Base-by-base conservation (phyloP, 257 asterid species). In the Nemophila menziesii region DNA sequence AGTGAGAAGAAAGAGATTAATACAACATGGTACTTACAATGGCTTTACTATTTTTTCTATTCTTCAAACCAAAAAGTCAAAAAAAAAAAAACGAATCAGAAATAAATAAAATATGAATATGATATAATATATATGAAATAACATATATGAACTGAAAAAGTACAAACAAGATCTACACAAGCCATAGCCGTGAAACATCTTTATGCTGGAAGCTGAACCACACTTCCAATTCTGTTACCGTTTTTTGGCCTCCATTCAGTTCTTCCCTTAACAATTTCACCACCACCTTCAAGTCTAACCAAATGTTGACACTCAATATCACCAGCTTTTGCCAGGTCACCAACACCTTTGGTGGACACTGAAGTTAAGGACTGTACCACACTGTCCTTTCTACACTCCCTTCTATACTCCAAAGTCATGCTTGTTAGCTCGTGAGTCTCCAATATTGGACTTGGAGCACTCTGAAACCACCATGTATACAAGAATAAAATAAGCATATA, bases 371-470 rank as follows among this genome's bases (percentile, higher is more conserved):
- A 90, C 70, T 90, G 83, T 64, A 90, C 71, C 54, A 81, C 79
- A 19, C 93, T 79, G 93, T 90, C 99, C 80, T 76, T 90, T 76
- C 69, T 71, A 68, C 99, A 90, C 61, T 90, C 99, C 77, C 96
- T 82, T 54, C 94, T 62, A 56, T 85, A 90, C 64, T 90, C 99
- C 21, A 90, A 56, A 12, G 90, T 85, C 86, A 85, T 61, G 20
- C 85, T 75, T 20, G 74, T 75, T 11, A 90, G 82, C 74, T 90
- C 99, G 5, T 82, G 90, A 39, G 75, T 75, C 75, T 86, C 99
- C 70, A 90, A 29, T 38, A 90, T 55, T 11, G 77, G 67, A 14
- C 63, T 52, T 14, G 99, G 99, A 54, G 83, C 94, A 49, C 96
- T 85, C 99, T 90, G 79, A 66, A 57, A 37, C 3, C 8, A 18